Conservation (phyloP, 179 eudicot genomes). For the Heliamphora ciliata region DNA sequence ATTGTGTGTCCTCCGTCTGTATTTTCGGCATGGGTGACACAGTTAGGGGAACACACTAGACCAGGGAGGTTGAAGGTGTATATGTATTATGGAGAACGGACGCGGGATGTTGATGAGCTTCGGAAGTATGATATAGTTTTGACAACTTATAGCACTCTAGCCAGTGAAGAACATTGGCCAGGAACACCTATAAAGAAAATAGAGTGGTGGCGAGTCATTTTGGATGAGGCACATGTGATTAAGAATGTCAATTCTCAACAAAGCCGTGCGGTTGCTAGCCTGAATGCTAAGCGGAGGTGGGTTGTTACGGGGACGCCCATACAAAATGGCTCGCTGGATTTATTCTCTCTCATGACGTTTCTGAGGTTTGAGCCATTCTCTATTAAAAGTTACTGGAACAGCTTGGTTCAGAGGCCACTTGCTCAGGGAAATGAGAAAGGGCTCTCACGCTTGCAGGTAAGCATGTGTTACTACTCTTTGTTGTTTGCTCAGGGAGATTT, state of each 20-base stretch:
- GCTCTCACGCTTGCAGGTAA: constrained; percentile 76
- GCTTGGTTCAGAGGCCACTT: constrained; percentile 68
- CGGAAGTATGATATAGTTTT: constrained; percentile 71
- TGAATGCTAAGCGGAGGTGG: constrained; percentile 74
- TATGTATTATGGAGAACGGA: constrained; percentile 76
- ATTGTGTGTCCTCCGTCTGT: constrained; percentile 85
- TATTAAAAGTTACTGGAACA: constrained; percentile 65
- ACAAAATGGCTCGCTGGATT: constrained; percentile 73
- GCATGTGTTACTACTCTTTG: neutral
- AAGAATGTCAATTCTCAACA: constrained; percentile 61
- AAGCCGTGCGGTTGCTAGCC: constrained; percentile 60
- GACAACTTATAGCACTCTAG: constrained; percentile 66
- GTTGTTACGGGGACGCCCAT: constrained; percentile 91
- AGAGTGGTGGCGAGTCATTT: constrained; percentile 79
- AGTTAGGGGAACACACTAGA: constrained; percentile 59
- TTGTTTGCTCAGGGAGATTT: neutral
- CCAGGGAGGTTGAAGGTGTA: constrained; percentile 53
- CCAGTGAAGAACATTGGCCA: constrained; percentile 35
- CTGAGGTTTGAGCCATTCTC: constrained; percentile 85
- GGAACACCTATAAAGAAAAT: constrained; percentile 60
- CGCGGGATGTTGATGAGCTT: constrained; percentile 51
- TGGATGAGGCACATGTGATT: constrained; percentile 88
- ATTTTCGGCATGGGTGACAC: constrained; percentile 76
- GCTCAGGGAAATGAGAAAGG: constrained; percentile 55
- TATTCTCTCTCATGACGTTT: constrained; percentile 75